Base-by-base conservation (phyloP, 305 asterid species). In the Lippia alba region DNA sequence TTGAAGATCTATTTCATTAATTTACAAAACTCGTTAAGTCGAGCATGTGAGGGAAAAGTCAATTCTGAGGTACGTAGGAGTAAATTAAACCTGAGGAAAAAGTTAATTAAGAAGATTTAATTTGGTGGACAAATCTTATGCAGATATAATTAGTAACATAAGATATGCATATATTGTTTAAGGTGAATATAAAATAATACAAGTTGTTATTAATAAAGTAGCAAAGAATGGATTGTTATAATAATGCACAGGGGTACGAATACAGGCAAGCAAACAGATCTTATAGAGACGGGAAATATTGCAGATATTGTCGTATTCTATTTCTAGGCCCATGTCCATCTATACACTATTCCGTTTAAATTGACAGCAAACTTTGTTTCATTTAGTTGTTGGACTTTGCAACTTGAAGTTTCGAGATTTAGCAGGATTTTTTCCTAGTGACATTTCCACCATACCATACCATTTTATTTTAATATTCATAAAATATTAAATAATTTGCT, bases 281-380 rank as follows among this genome's bases (percentile, higher is more conserved):
- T 76, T 34, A 77, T 60, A 66, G 81, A 77, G 77, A 77, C 72
- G 77, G 74, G 71, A 18, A 67, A 77, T 54, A 76, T 54, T 66
- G 74, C 74, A 72, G 50, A 71, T 20, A 36, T n/a, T 77, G 77
- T 72, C 74, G 36, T 77, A 61, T 76, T 76, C 14, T 70, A 30
- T 39, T n/a, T n/a, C n/a, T n/a, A n/a, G n/a, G 65, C 16, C 57
- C 58, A n/a, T 72, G 34, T 63, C 70, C 32, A 64, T 54, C 56
- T 64, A 14, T 44, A 6, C 65, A n/a, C n/a, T 24, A 24, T 24
- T 24, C 3, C 1, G 30, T 24, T 24, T 1, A 24, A 24, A 24
- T 24, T 24, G 30, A 24, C 30, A 24, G 30, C 30, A 24, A 24
- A 24, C 30, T 24, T 24, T 24, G 30, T 24, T 24, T 24, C 30